A percentile compares a stretch with the other conserved stretches of the same genome.
phyloP scores from a whole-genome alignment of 257 asterid species.

The Dorcoceras hygrometricum region DNA sequence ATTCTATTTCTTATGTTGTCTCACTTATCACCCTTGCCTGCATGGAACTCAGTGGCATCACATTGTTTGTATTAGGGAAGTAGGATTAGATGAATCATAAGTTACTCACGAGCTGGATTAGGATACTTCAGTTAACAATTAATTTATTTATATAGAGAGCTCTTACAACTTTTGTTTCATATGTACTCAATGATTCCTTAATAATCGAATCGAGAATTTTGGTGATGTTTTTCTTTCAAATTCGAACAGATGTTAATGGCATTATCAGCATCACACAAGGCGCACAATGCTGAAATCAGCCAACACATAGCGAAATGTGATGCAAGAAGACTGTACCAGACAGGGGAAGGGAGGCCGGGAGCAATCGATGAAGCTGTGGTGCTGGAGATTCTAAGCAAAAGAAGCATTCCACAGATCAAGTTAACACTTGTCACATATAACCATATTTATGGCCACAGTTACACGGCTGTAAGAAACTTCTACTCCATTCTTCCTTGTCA shows the following conservation, averaged over 20 bases:
- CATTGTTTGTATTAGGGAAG: too few relatives aligned
- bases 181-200: neutral
- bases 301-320: conserved; percentile 73
- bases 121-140: too few relatives aligned
- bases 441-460: conserved; percentile 67
- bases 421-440: conserved; percentile 50
- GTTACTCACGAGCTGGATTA: too few relatives aligned
- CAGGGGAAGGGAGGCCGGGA: conserved; percentile 63
- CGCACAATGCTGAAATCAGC: conserved; percentile 57
- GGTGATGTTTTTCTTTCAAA: neutral
- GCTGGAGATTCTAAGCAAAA: conserved; percentile 63
- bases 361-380: conserved; percentile 62
- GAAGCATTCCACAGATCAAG: conserved; percentile 68
- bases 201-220: neutral
- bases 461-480: conserved; percentile 41
- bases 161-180: too few relatives aligned
- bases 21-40: too few relatives aligned
- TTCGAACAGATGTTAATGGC: conserved; percentile 57
- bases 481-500: neutral
- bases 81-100: too few relatives aligned
- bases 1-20: too few relatives aligned
- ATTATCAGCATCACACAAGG: conserved; percentile 72
- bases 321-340: conserved; percentile 56
- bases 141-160: too few relatives aligned
- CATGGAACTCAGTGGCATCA: too few relatives aligned